Percentiles rank a stretch among this genome's conserved stretches.
These are phyloP conservation scores for Coniella lustricola DNA, from an alignment of 2,329 filamentous ascomycete species.

Conservation along the genomic window DNA sequence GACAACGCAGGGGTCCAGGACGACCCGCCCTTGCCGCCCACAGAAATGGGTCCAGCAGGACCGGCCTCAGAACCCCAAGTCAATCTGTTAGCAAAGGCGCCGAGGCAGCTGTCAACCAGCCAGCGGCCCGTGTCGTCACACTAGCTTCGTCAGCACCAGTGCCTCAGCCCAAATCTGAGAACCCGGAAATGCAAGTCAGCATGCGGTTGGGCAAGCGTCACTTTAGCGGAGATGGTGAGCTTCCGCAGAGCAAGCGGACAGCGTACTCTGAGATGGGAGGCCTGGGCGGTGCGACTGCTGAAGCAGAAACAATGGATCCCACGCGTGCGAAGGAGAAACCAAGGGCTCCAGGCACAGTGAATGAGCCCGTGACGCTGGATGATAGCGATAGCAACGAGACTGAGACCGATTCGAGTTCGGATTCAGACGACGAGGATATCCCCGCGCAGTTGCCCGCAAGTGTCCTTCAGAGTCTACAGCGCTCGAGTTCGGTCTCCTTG, in stretches of 20 bases:
- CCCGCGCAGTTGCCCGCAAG: constrained; percentile 26
- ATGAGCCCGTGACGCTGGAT: constrained; percentile 13
- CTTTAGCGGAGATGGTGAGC: not conserved
- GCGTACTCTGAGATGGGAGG: constrained; percentile 10
- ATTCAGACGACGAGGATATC: constrained; percentile 26
- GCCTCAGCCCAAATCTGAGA: not conserved
- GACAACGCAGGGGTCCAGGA: not conserved
- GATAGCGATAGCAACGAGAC: constrained; percentile 23
- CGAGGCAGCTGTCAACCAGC: constrained; percentile 5
- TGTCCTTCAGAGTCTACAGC: constrained; percentile 23
- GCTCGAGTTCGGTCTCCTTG: not conserved
- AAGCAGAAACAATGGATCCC: constrained; percentile 7
- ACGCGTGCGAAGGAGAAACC: not conserved
- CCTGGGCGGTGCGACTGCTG: not conserved
- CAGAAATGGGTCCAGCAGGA: not conserved
- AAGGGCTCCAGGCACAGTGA: not conserved
- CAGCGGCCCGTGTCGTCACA: not conserved
- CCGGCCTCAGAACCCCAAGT: too few relatives aligned
- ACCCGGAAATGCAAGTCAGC: not conserved
- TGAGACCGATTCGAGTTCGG: constrained; percentile 18
- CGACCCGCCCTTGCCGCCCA: not conserved
- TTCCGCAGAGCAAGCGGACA: constrained; percentile 3
- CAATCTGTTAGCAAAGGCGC: not conserved
- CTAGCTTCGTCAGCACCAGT: not conserved
- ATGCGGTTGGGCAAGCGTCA: constrained; percentile 8